These are phyloP conservation scores for Uronychia binucleata DNA, from an alignment of 73 alveolate species.

Conservation along the genomic window DNA sequence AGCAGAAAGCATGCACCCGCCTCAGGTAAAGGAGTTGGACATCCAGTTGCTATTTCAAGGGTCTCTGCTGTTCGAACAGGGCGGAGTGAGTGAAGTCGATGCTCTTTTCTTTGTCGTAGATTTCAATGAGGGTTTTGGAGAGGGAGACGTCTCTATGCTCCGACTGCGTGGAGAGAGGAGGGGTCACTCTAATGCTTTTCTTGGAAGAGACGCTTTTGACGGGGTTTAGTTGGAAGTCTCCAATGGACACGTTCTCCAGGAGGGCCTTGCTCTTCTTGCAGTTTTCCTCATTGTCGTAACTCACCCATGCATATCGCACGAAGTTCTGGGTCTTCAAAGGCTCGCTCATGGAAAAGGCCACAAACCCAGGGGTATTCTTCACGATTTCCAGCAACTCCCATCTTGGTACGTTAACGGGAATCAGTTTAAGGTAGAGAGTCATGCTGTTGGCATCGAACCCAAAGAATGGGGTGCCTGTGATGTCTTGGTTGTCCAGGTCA, in stretches of 20 bases:
- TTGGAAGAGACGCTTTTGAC: conserved; percentile 57
- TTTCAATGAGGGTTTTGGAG: conserved; percentile 67
- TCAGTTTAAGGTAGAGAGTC: conserved; percentile 71
- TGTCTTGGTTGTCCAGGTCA: conserved; percentile 28
- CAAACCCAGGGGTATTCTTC: conserved; percentile 83
- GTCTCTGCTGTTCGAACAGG: conserved; percentile 26
- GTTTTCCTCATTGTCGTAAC: conserved; percentile 84
- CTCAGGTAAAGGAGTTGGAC: conserved; percentile 83
- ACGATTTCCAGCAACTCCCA: conserved; percentile 73
- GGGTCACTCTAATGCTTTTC: conserved; percentile 74
- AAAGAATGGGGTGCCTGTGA: conserved; percentile 73
- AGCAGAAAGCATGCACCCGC: conserved; percentile 92
- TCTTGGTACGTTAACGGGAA: conserved; percentile 80
- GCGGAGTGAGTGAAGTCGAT: conserved; percentile 17
- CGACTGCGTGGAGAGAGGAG: conserved; percentile 74
- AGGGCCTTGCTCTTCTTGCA: conserved; percentile 59
- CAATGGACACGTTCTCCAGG: conserved; percentile 56
- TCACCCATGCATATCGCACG: conserved; percentile 91
- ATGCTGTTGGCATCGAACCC: conserved; percentile 81
- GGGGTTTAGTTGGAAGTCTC: conserved; percentile 69
- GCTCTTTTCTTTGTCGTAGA: conserved; percentile 74
- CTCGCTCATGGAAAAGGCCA: conserved; percentile 85
- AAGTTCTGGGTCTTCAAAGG: conserved; percentile 87
- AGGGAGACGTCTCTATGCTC: conserved; percentile 72
- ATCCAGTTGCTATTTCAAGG: conserved; percentile 62